A percentile compares a stretch with the other conserved stretches of the same genome.
These are phyloP conservation scores for Phytopythium boreale DNA, from an alignment of 352 stramenopile species.

Conservation along the genomic window DNA sequence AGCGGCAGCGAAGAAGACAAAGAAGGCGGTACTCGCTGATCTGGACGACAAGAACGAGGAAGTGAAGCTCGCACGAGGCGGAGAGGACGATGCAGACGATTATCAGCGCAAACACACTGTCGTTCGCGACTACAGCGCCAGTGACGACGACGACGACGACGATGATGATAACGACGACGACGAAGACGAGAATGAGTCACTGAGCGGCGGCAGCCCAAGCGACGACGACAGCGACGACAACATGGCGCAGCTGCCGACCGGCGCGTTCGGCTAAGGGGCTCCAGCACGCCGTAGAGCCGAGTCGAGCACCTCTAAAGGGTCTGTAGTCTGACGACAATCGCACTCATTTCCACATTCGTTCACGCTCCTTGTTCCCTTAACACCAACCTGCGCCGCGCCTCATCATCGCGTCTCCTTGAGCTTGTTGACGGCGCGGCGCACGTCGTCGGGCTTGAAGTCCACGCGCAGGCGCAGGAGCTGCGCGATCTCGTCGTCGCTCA, in stretches of 20 bases:
- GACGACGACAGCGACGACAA: slow-evolving; percentile 65
- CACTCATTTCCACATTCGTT: background rate
- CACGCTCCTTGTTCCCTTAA: background rate
- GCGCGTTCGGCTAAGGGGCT: slow-evolving; percentile 42
- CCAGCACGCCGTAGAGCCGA: background rate
- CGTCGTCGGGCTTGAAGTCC: slow-evolving; percentile 58
- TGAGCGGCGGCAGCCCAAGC: slow-evolving; percentile 36
- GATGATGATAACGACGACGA: slow-evolving; percentile 24
- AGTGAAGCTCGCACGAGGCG: background rate
- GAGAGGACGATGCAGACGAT: slow-evolving; percentile 4
- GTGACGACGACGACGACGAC: slow-evolving; percentile 26
- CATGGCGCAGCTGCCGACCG: slow-evolving; percentile 57
- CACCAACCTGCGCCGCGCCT: background rate
- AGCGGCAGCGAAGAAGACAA: slow-evolving; percentile 9
- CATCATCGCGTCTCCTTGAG: slow-evolving; percentile 10
- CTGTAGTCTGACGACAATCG: background rate
- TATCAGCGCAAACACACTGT: background rate
- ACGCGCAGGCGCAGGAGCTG: slow-evolving; percentile 63
- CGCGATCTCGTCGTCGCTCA: slow-evolving; percentile 48
- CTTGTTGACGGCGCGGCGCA: slow-evolving; percentile 36
- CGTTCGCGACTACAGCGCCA: slow-evolving; percentile 6
- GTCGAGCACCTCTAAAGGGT: background rate
- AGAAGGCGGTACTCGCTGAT: background rate
- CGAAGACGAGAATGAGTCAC: slow-evolving; percentile 30
- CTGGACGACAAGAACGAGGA: background rate